A percentile compares a stretch with the other conserved stretches of the same genome.
phyloP scores from a whole-genome alignment of 2,329 filamentous ascomycete species.

The Drechslera avenae region DNA sequence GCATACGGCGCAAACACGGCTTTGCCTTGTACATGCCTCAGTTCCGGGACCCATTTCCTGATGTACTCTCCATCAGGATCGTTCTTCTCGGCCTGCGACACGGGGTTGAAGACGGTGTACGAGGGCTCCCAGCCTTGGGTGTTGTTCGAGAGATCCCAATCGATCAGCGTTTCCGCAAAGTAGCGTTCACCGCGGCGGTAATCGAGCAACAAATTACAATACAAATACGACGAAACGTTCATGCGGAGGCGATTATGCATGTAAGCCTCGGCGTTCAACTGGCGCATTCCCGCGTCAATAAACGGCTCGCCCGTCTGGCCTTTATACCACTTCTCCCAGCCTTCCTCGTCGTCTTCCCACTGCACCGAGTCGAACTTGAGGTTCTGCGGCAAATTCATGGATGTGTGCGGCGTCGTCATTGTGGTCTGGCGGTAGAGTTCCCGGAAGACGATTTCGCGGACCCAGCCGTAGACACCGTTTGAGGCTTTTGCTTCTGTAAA shows the following conservation, averaged over 20 bases:
- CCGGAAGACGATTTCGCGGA: slow-evolving; percentile 58
- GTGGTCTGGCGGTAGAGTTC: slow-evolving; percentile 58
- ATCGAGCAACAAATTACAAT: slow-evolving; percentile 57
- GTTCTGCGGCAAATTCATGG: slow-evolving; percentile 58
- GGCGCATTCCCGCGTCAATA: slow-evolving; percentile 59
- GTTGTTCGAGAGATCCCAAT: slow-evolving; percentile 57
- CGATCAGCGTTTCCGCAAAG: slow-evolving; percentile 57
- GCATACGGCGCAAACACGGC: slow-evolving; percentile 56
- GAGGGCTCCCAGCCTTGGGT: slow-evolving; percentile 59
- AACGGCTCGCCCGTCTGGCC: slow-evolving; percentile 57
- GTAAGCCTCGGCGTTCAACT: slow-evolving; percentile 55
- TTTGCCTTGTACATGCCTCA: slow-evolving; percentile 52
- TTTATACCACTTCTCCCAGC: slow-evolving; percentile 56
- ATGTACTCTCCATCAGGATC: slow-evolving; percentile 49
- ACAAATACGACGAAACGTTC: slow-evolving; percentile 56
- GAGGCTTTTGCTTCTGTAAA: slow-evolving; percentile 49
- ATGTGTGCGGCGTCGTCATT: slow-evolving; percentile 54
- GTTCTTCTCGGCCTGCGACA: slow-evolving; percentile 47
- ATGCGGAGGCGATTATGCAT: slow-evolving; percentile 61
- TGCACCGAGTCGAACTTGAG: slow-evolving; percentile 58
- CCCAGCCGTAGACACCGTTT: slow-evolving; percentile 52
- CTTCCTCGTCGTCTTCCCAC: slow-evolving; percentile 58
- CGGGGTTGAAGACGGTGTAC: slow-evolving; percentile 56
- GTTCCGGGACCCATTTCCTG: slow-evolving; percentile 47
- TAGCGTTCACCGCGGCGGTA: slow-evolving; percentile 58